phyloP scores from a whole-genome alignment of 768 basidiomycete genomes.

The Kondoa malvinella region DNA sequence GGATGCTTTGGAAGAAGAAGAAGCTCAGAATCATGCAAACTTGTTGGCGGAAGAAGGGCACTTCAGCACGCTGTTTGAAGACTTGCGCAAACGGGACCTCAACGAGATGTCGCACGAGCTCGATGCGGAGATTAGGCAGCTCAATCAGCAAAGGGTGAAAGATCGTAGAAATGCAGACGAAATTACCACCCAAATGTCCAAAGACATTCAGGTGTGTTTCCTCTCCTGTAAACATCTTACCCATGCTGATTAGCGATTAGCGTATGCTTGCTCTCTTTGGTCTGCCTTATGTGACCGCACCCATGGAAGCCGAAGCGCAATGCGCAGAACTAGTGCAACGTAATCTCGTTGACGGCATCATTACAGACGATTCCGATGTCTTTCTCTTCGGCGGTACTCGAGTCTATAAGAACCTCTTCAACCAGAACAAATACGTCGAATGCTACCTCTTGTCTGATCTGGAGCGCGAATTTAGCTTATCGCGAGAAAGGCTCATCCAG shows the following conservation, averaged over 20 bases:
- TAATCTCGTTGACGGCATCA: constrained; percentile 83
- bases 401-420: constrained; percentile 99
- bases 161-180: constrained; percentile 91
- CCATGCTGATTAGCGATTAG: constrained; percentile 34
- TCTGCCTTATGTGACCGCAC: constrained; percentile 94
- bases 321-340: constrained; percentile 78
- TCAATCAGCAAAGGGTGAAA: constrained; percentile 68
- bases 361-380: constrained; percentile 97
- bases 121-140: constrained; percentile 65
- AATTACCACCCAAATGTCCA: constrained; percentile 82
- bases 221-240: background rate
- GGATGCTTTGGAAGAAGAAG: constrained; percentile 66
- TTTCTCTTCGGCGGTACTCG: constrained; percentile 89
- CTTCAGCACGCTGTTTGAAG: constrained; percentile 79
- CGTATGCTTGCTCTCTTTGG: constrained; percentile 82
- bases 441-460: constrained; percentile 76
- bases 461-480: constrained; percentile 66
- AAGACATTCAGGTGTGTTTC: constrained; percentile 47
- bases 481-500: constrained; percentile 66
- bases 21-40: constrained; percentile 48
- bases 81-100: constrained; percentile 71
- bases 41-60: constrained; percentile 40
- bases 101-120: constrained; percentile 71
- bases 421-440: constrained; percentile 96
- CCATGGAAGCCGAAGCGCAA: constrained; percentile 98